Conservation (phyloP, 2,329 filamentous ascomycete species). For the Phyllosticta paracitricarpa region DNA sequence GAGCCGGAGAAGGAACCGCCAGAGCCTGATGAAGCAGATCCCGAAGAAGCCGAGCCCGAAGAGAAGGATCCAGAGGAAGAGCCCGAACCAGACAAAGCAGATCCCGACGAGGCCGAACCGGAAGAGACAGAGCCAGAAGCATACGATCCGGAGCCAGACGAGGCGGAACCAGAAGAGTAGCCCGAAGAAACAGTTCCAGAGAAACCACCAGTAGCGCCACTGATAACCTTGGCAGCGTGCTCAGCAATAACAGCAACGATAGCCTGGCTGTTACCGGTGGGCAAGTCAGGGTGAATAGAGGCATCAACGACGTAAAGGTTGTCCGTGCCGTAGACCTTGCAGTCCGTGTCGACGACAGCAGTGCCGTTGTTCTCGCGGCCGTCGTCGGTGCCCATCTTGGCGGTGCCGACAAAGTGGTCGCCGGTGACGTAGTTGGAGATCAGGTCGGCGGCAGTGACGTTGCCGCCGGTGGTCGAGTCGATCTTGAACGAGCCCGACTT, state of each 20-base stretch:
- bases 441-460: conserved; percentile 30
- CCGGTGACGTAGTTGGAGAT: conserved; percentile 17
- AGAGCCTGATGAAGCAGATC: not conserved
- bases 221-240: conserved; percentile 45
- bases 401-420: conserved; percentile 28
- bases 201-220: conserved; percentile 26
- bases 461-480: conserved; percentile 31
- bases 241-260: conserved; percentile 57
- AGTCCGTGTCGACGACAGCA: conserved; percentile 53
- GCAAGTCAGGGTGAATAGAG: conserved; percentile 58
- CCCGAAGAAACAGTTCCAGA: conserved; percentile 1
- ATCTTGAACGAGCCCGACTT: conserved; percentile 21
- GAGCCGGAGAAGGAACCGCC: not conserved
- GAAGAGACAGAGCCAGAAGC: not conserved
- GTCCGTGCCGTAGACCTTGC: conserved; percentile 45
- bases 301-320: conserved; percentile 47
- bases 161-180: not conserved
- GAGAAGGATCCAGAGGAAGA: not conserved
- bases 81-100: conserved; percentile 2
- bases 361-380: conserved; percentile 42
- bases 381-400: conserved; percentile 44
- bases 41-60: not conserved
- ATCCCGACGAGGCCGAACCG: not conserved
- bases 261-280: conserved; percentile 57
- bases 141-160: not conserved